A percentile compares a stretch with the other conserved stretches of the same genome.
Conservation (phyloP, 2,329 filamentous ascomycete species). For the Alternaria longipes region DNA sequence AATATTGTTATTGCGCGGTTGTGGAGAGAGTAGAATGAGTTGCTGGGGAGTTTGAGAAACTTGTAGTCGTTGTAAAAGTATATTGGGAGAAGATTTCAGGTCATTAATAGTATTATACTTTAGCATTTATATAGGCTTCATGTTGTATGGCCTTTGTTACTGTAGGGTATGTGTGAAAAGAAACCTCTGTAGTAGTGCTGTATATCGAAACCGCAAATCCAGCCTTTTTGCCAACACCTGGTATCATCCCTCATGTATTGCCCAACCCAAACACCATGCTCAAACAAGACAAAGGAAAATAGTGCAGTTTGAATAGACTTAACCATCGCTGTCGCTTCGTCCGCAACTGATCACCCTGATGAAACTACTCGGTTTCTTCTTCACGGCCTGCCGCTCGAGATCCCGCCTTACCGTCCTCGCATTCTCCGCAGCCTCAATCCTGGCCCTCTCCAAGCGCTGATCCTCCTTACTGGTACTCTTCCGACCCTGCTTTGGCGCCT, state of each 20-base stretch:
- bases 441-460: constrained; percentile 2
- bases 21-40: neutral
- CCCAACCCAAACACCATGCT: neutral
- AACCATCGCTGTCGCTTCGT: constrained; percentile 20
- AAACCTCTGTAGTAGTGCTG: neutral
- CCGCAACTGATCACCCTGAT: constrained; percentile 48
- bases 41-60: neutral
- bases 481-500: neutral
- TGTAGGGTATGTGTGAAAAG: neutral
- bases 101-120: neutral
- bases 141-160: neutral
- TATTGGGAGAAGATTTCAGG: neutral
- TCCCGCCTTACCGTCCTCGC: constrained; percentile 11
- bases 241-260: neutral
- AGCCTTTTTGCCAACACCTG: neutral
- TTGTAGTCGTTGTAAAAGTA: neutral
- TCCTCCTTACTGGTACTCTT: constrained; percentile 18
- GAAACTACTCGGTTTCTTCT: constrained; percentile 38
- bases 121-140: neutral
- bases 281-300: neutral
- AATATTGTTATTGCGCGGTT: neutral
- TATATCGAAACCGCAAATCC: neutral
- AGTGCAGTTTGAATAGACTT: neutral
- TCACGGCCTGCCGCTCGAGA: constrained; percentile 8
- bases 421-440: constrained; percentile 8